Evolutionary conservation across 1,139 yeast species (phyloP), one percentile per base, ranked within the genome.

Genomic region (Lodderomyces theae): DNA sequence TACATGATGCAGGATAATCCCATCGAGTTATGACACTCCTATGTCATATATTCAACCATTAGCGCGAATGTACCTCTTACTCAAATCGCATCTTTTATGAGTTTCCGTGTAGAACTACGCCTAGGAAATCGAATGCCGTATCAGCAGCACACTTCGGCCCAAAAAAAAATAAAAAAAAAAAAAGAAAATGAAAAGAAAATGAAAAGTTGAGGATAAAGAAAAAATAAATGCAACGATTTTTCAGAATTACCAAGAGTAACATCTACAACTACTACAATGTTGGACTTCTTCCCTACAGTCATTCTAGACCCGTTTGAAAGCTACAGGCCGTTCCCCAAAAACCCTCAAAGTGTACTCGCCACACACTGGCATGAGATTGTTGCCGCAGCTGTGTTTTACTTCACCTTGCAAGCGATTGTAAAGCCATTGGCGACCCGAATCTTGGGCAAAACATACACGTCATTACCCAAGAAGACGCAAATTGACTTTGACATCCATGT

Each of bases 401-500:
- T 58, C 37, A 39, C 44, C 2, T 46, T 76, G 30, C 77, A 74
- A 54, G 34, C 45, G 10, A 26, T 80, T 18, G 69, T 85, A 28
- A 74, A 77, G 3, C 42, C 51, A 0, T 13, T 69, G 5, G 51
- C 63, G 42, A 47, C 44, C 2, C 38, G 49, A 19, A 37, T 74
- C 22, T 64, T 80, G 44, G 76, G 80, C 12, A 59, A 64, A 19
- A 53, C 69, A 38, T 85, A 86, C 61, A 70, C 69, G 9, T 52
- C 61, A 7, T 66, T 82, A 42, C 57, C 67, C 24, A 51, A 53
- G 23, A 76, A 78, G 47, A 71, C 76, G 25, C 69, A 69, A 53
- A 59, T 83, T 52, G 90, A 92, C 60, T 87, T 87, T 55, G 95
- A 89, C 58, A 83, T 90, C 51, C 96, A 92, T 61, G 76, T 86